Evolutionary conservation across 306 rosid species (phyloP).

Genomic region (Quercus engelmannii): DNA sequence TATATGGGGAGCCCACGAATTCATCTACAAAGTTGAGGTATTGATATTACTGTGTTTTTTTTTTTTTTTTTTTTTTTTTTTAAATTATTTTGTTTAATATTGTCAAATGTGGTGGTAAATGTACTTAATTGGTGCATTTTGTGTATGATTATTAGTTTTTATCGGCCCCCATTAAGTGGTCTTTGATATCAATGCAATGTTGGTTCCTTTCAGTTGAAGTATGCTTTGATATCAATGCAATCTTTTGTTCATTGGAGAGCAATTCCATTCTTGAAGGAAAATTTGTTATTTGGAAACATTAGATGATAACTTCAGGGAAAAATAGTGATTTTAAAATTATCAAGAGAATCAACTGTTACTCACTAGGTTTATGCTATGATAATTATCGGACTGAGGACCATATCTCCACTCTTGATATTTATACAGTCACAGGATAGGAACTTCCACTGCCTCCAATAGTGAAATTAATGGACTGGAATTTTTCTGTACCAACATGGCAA

Average conservation of each 20-base stretch:
- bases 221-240: neutral
- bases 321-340: neutral
- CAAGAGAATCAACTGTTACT: neutral
- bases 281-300: neutral
- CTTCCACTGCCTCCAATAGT: neutral
- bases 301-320: neutral
- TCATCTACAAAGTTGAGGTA: slow-evolving; percentile 61
- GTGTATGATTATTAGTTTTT: too few relatives aligned
- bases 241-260: neutral
- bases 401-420: too few relatives aligned
- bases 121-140: too few relatives aligned
- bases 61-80: neutral
- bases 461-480: neutral
- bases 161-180: too few relatives aligned
- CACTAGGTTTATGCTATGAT: neutral
- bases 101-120: neutral
- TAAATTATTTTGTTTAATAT: neutral
- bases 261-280: neutral
- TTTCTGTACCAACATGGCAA: neutral
- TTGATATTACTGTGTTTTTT: neutral
- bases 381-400: neutral
- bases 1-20: slow-evolving; percentile 46
- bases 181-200: neutral
- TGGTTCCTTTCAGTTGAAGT: neutral
- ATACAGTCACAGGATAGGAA: neutral